These are phyloP conservation scores for Themeda triandra DNA, from an alignment of 176 grass and related monocot genomes.

Conservation along the genomic window DNA sequence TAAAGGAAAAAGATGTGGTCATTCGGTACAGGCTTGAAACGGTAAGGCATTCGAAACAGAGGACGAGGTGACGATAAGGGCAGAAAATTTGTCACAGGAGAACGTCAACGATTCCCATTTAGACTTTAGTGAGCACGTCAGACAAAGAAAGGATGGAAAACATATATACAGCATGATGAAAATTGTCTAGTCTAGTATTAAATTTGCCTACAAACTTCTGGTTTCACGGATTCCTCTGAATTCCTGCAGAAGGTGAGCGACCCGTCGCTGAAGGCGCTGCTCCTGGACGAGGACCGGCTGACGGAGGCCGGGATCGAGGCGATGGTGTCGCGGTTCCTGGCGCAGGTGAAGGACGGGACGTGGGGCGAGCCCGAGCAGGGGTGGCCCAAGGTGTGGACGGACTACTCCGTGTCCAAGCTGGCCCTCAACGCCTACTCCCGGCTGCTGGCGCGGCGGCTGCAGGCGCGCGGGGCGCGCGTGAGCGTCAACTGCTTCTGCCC, in stretches of 20 bases:
- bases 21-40: not conserved
- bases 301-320: slow-evolving; percentile 47
- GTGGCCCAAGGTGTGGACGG: slow-evolving; percentile 93
- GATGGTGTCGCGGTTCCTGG: slow-evolving; percentile 72
- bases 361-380: slow-evolving; percentile 60
- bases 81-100: not conserved
- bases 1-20: not conserved
- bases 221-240: not conserved
- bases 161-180: not conserved
- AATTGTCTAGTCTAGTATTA: not conserved
- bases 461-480: slow-evolving; percentile 48
- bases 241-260: slow-evolving; percentile 59
- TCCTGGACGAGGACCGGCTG: slow-evolving; percentile 66
- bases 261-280: slow-evolving; percentile 29
- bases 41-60: not conserved
- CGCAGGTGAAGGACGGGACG: slow-evolving; percentile 66
- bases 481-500: slow-evolving; percentile 98
- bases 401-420: slow-evolving; percentile 93
- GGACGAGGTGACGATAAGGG: not conserved
- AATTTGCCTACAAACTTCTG: not conserved
- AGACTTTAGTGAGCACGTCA: not conserved
- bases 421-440: slow-evolving; percentile 85
- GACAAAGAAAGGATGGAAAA: too few relatives aligned
- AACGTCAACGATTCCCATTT: not conserved
- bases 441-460: slow-evolving; percentile 59